phyloP scores from a whole-genome alignment of 2,329 filamentous ascomycete species.

The Ophiostoma quercus region DNA sequence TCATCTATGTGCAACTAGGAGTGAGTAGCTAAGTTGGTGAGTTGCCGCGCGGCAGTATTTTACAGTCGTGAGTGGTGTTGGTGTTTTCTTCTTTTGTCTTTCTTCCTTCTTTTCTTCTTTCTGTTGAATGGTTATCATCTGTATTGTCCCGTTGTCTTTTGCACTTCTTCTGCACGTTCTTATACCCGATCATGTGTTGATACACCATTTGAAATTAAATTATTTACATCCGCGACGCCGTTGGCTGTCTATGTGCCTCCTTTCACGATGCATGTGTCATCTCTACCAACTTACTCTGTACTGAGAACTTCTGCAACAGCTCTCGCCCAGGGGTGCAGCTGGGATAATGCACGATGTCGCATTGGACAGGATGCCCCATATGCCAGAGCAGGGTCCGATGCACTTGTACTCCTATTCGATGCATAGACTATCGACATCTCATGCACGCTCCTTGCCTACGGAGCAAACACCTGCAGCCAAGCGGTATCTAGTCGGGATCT shows the following conservation, averaged over 20 bases:
- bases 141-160: too few relatives aligned
- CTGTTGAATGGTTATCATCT: too few relatives aligned
- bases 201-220: neutral
- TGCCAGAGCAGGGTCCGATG: neutral
- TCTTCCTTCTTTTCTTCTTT: too few relatives aligned
- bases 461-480: neutral
- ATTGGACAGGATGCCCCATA: neutral
- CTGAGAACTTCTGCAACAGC: neutral
- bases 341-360: neutral
- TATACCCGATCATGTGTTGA: neutral
- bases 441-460: neutral
- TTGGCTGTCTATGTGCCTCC: neutral
- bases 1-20: neutral
- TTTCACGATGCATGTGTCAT: too few relatives aligned
- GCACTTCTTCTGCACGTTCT: too few relatives aligned
- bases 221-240: neutral
- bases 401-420: constrained; percentile 7
- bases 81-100: too few relatives aligned
- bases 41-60: too few relatives aligned
- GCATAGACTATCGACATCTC: neutral
- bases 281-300: too few relatives aligned
- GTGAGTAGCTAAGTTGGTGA: neutral
- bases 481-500: neutral
- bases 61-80: too few relatives aligned
- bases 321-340: neutral